Evolutionary conservation across 208 protist species (phyloP).

Genomic region (Acanthamoeba divionensis): DNA sequence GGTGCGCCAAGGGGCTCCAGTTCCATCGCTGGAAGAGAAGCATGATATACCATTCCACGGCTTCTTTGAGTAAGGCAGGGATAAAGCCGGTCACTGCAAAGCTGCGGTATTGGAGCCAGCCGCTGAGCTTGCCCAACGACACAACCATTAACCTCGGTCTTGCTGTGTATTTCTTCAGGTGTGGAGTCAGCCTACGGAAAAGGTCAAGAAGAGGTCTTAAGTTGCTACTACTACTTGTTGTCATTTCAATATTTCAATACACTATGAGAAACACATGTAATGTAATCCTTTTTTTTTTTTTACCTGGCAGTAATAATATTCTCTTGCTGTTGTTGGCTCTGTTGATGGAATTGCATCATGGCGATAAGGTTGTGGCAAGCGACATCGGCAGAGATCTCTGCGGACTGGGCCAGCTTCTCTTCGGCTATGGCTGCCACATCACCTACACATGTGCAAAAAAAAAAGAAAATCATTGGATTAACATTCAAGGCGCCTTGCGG

Average conservation of each 20-base stretch:
- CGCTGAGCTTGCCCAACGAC: slow-evolving; percentile 61
- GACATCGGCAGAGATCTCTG: slow-evolving; percentile 45
- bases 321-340: no score
- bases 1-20: no score
- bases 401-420: slow-evolving; percentile 66
- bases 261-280: neutral
- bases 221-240: no score
- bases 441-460: slow-evolving; percentile 29
- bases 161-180: no score
- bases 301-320: no score
- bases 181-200: no score
- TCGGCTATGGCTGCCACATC: slow-evolving; percentile 60
- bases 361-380: slow-evolving; percentile 60
- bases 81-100: slow-evolving; percentile 63
- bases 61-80: slow-evolving; percentile 59
- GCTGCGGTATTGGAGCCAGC: slow-evolving; percentile 55
- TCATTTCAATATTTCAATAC: no score
- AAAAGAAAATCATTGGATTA: neutral
- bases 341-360: neutral
- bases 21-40: slow-evolving; percentile 56
- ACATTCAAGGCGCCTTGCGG: slow-evolving; percentile 39
- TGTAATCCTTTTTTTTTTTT: neutral
- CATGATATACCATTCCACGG: slow-evolving; percentile 68
- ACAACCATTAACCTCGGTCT: slow-evolving; percentile 38
- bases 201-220: no score